Conservation (phyloP, 495 filamentous ascomycete species). For the Astrocystis sublimbata region DNA sequence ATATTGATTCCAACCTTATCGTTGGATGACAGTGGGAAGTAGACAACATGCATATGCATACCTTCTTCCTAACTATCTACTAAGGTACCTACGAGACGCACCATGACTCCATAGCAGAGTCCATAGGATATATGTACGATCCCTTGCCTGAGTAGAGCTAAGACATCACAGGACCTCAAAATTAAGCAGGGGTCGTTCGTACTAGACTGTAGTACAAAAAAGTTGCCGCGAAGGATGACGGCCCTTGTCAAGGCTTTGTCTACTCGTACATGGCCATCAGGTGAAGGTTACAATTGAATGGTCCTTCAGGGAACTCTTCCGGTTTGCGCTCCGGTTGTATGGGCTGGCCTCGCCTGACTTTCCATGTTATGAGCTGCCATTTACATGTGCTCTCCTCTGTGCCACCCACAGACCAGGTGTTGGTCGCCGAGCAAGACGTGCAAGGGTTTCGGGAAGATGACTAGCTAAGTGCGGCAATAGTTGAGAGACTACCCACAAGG, state of each 20-base stretch:
- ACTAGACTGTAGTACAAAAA: neutral
- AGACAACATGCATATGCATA: slow-evolving; percentile 12
- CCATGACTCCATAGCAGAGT: no score
- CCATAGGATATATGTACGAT: slow-evolving; percentile 17
- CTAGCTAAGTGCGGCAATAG: neutral
- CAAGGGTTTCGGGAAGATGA: no score
- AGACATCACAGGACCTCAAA: slow-evolving; percentile 1
- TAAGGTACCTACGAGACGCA: no score
- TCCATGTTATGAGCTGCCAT: neutral
- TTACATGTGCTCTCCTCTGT: no score
- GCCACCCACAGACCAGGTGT: neutral
- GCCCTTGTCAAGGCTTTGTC: neutral
- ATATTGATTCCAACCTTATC: neutral
- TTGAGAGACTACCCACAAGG: neutral
- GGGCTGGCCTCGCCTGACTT: neutral
- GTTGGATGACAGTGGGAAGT: neutral
- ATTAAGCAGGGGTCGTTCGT: neutral
- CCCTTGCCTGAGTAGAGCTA: slow-evolving; percentile 11
- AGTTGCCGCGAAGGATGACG: neutral
- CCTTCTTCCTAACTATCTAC: neutral
- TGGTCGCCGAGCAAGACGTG: no score
- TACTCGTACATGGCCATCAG: neutral
- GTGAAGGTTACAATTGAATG: neutral
- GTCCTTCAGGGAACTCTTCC: neutral
- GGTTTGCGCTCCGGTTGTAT: neutral